Evolutionary conservation across 176 grass and related monocot species (phyloP), one percentile per base, ranked within the genome.

Genomic region (Urochloa ruziziensis): DNA sequence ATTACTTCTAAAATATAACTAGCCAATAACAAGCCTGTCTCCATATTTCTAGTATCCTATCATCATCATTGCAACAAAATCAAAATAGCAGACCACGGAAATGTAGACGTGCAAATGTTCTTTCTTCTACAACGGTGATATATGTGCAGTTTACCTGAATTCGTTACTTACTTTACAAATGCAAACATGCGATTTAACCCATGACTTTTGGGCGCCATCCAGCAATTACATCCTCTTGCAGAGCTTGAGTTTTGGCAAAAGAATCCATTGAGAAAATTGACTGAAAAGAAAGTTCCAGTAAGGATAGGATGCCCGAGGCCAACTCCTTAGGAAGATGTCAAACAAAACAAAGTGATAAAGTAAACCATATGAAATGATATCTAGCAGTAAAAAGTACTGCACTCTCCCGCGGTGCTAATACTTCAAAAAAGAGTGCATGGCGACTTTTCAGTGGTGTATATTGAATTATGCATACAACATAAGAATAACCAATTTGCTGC

Each of bases 141-240:
- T 23, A 62, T n/a, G 57, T 62, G 51, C n/a, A 74, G 36, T 71
- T 71, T 72, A 89, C 86, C 66, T 80, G 25, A 69, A 79, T 29
- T 10, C 40, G 68, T 60, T 80, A 70, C 87, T 60, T 80, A 70
- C 87, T 82, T 89, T 74, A 82, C 65, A 65, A 36, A 46, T 78
- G 71, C 54, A 13, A 81, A 65, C 30, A 46, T 78, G 71, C 54
- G 17, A 81, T 54, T 89, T 92, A 96, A 85, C 46, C 89, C 64
- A 90, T 87, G 24, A 98, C 93, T 93, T 98, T 96, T 43, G 93
- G 87, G 30, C 93, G 85, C 96, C 96, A 98, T 80, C 96, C 96
- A 84, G 83, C 93, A 89, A 98, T 92, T 23, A 95, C 91, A 82
- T 98, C 96, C 76, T 95, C 91, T 77, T 66, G 64, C 51, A 95